Conservation (phyloP, 2,329 filamentous ascomycete species). For the Penicillium capsulatum region DNA sequence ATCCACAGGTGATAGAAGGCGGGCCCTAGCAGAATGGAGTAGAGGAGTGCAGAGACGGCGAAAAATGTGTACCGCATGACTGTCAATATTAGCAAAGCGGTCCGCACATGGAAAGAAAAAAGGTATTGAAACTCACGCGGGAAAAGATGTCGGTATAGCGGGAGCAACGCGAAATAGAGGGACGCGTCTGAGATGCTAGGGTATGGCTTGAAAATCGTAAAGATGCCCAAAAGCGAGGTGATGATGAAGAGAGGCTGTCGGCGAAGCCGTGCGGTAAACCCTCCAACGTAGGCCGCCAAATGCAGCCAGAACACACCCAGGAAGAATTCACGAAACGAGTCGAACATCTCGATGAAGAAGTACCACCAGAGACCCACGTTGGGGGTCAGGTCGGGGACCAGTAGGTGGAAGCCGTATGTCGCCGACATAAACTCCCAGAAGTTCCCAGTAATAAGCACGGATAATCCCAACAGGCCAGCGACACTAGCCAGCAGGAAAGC, state of each 20-base stretch:
- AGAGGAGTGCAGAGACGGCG: constrained; percentile 74
- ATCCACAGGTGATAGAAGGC: constrained; percentile 98
- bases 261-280: constrained; percentile 75
- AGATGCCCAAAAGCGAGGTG: constrained; percentile 79
- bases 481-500: constrained; percentile 53
- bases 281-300: constrained; percentile 81
- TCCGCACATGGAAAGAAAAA: neutral
- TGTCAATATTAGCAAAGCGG: constrained; percentile 36
- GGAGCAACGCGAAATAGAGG: constrained; percentile 75
- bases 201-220: constrained; percentile 95
- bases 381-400: constrained; percentile 86
- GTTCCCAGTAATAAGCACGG: constrained; percentile 65
- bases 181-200: constrained; percentile 87
- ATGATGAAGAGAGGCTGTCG: constrained; percentile 83
- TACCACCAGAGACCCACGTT: constrained; percentile 99
- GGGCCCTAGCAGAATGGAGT: constrained; percentile 82
- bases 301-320: constrained; percentile 98
- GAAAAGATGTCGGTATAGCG: constrained; percentile 86
- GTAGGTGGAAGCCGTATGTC: constrained; percentile 89
- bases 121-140: constrained; percentile 54
- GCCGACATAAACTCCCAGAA: constrained; percentile 85
- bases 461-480: constrained; percentile 64
- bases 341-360: constrained; percentile 99
- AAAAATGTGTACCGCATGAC: constrained; percentile 94
- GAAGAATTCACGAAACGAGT: constrained; percentile 96